Evolutionary conservation across 2,329 filamentous ascomycete species (phyloP).

Genomic region (Lachnellula suecica): DNA sequence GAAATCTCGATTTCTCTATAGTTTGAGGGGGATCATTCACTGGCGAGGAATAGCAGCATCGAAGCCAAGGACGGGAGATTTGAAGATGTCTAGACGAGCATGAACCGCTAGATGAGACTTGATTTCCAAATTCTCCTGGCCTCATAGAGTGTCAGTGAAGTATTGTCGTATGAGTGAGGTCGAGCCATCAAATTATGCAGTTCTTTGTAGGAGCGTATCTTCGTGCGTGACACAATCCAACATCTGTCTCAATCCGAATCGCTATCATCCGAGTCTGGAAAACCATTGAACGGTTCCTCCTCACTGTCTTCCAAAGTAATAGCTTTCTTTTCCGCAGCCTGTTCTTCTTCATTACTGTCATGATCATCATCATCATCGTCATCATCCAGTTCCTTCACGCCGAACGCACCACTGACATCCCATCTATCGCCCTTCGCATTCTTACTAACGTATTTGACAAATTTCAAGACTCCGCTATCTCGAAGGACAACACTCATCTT

Average conservation of each 20-base stretch:
- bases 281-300: slow-evolving; percentile 59
- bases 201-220: background rate
- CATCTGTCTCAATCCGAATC: slow-evolving; percentile 28
- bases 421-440: slow-evolving; percentile 85
- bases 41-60: no score
- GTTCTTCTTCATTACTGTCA: slow-evolving; percentile 37
- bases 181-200: background rate
- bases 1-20: no score
- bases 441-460: slow-evolving; percentile 92
- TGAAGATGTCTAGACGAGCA: no score
- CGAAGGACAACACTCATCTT: slow-evolving; percentile 86
- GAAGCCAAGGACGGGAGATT: no score
- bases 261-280: slow-evolving; percentile 41
- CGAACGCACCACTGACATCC: slow-evolving; percentile 82
- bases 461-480: slow-evolving; percentile 82
- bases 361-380: slow-evolving; percentile 38
- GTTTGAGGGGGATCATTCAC: no score
- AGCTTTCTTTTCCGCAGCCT: slow-evolving; percentile 32
- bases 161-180: no score
- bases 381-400: slow-evolving; percentile 60
- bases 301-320: slow-evolving; percentile 39
- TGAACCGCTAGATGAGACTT: no score
- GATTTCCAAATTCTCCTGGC: no score
- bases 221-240: background rate
- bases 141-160: no score